Percentiles rank a stretch among this genome's conserved stretches.
phyloP scores from a whole-genome alignment of 208 protist genomes.

The Tritrichomonas foetus region DNA sequence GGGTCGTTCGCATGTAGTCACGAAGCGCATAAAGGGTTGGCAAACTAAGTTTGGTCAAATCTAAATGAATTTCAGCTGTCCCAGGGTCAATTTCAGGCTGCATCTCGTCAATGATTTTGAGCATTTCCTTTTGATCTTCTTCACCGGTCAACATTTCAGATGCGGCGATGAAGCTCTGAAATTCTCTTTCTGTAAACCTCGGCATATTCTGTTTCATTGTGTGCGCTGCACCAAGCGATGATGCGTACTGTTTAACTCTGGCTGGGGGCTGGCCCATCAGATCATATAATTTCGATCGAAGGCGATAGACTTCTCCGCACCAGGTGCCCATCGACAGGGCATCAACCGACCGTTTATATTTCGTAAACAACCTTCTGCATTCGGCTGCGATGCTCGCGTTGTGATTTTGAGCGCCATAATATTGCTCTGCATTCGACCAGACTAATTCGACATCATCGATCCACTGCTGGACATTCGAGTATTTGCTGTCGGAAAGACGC shows the following conservation, averaged over 20 bases:
- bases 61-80: neutral
- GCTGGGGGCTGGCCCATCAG: neutral
- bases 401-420: neutral
- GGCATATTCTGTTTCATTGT: conserved; percentile 8
- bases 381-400: neutral
- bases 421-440: neutral
- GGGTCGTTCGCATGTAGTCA: neutral
- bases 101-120: neutral
- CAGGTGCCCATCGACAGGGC: neutral
- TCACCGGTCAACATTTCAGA: neutral
- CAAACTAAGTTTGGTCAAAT: neutral
- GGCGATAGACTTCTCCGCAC: neutral
- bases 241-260: conserved; percentile 1
- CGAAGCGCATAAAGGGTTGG: neutral
- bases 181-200: neutral
- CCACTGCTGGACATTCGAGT: neutral
- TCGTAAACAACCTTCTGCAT: neutral
- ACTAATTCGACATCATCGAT: neutral
- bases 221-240: neutral
- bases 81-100: conserved; percentile 13
- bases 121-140: conserved; percentile 19
- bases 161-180: neutral
- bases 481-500: neutral
- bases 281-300: neutral
- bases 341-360: neutral